These are phyloP conservation scores for Microcyclosporella mali DNA, from an alignment of 2,329 filamentous ascomycete species.

Conservation along the genomic window DNA sequence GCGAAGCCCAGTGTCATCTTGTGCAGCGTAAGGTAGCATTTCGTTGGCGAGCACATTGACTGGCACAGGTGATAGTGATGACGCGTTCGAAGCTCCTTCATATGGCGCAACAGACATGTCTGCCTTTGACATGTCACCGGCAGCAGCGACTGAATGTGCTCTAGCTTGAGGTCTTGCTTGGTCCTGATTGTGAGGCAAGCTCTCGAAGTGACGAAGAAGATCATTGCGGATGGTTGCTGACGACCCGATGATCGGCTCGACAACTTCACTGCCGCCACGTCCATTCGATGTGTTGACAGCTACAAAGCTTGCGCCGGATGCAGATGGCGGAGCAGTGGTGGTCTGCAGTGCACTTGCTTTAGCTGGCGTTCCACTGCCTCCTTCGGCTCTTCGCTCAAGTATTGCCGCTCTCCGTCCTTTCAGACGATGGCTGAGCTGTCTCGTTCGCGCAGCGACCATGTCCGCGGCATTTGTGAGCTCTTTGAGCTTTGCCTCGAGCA, in stretches of 20 bases:
- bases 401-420: slow-evolving; percentile 71
- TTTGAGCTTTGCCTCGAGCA: slow-evolving; percentile 70
- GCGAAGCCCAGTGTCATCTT: slow-evolving; percentile 9
- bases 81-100: slow-evolving; percentile 21
- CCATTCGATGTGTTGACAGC: slow-evolving; percentile 50
- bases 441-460: slow-evolving; percentile 60
- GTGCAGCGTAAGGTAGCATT: slow-evolving; percentile 17
- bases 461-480: slow-evolving; percentile 76
- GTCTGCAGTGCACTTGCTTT: slow-evolving; percentile 28
- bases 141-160: slow-evolving; percentile 17
- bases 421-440: slow-evolving; percentile 74
- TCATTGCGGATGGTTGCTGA: slow-evolving; percentile 54
- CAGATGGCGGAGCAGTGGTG: slow-evolving; percentile 25
- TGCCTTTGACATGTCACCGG: slow-evolving; percentile 4
- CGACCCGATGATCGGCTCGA: slow-evolving; percentile 29
- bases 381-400: slow-evolving; percentile 52
- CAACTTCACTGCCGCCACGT: slow-evolving; percentile 27
- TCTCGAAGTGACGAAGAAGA: slow-evolving; percentile 57
- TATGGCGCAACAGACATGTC: slow-evolving; percentile 6
- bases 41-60: slow-evolving; percentile 19
- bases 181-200: slow-evolving; percentile 48
- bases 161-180: slow-evolving; percentile 20
- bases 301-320: slow-evolving; percentile 44
- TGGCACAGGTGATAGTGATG: slow-evolving; percentile 28
- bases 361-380: slow-evolving; percentile 31